phyloP scores from a whole-genome alignment of 306 rosid species.

The Cercis canadensis region DNA sequence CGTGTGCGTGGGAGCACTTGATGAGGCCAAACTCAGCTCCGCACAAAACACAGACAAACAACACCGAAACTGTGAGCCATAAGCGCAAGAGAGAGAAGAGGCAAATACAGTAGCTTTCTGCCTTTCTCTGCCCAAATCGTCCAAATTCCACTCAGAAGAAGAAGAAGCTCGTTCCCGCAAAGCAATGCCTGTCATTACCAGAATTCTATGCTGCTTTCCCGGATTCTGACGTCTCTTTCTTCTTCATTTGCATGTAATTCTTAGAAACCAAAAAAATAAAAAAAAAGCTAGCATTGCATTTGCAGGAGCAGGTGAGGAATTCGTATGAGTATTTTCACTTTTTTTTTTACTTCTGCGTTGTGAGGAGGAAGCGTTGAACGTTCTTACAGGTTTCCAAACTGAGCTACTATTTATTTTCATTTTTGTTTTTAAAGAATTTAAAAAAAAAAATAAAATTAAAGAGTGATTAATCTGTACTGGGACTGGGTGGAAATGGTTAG shows the following conservation, averaged over 20 bases:
- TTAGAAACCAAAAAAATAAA: neutral
- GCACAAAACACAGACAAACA: slow-evolving; percentile 42
- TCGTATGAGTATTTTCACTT: neutral
- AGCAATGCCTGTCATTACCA: slow-evolving; percentile 67
- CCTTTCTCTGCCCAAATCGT: slow-evolving; percentile 27
- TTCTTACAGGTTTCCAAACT: slow-evolving; percentile 1
- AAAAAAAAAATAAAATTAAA: neutral
- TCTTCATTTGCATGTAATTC: slow-evolving; percentile 5
- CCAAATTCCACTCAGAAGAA: slow-evolving; percentile 40
- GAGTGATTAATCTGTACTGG: slow-evolving; percentile 7
- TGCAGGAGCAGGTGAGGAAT: slow-evolving; percentile 7
- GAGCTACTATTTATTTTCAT: neutral
- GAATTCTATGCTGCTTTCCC: slow-evolving; percentile 46
- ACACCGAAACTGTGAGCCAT: slow-evolving; percentile 58
- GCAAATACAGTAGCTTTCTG: neutral
- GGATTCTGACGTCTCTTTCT: slow-evolving; percentile 33
- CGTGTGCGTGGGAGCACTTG: slow-evolving; percentile 1
- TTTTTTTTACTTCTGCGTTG: slow-evolving; percentile 30
- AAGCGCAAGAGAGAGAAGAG: slow-evolving; percentile 32
- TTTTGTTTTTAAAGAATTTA: too few species aligned
- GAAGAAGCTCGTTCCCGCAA: slow-evolving; percentile 58
- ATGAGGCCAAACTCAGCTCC: neutral
- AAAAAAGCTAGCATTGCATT: too few species aligned
- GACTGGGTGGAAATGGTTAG: slow-evolving; percentile 18
- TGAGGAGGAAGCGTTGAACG: too few species aligned